Percentiles rank a stretch among this genome's conserved stretches.
These are phyloP conservation scores for Xylaria castorea DNA, from an alignment of 495 filamentous ascomycete genomes.

Conservation along the genomic window DNA sequence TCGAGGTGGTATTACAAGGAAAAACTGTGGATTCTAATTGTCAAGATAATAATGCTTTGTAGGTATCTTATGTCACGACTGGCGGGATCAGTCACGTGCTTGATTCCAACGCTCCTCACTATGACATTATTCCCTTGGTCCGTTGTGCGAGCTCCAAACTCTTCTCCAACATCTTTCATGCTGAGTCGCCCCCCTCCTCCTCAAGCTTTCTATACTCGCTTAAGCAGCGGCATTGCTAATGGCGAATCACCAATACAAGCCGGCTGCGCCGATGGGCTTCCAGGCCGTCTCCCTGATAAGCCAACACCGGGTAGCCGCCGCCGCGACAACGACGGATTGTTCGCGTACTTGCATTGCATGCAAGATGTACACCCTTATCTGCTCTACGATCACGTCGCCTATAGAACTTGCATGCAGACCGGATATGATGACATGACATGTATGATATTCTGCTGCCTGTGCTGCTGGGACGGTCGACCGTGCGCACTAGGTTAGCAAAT, in stretches of 20 bases:
- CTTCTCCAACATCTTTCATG: slow-evolving; percentile 13
- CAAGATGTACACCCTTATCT: background rate
- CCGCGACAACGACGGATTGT: slow-evolving; percentile 16
- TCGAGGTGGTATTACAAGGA: background rate
- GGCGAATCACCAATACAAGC: slow-evolving; percentile 4
- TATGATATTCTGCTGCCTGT: background rate
- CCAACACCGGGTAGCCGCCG: slow-evolving; percentile 11
- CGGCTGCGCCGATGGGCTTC: slow-evolving; percentile 14
- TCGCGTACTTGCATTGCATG: slow-evolving; percentile 25
- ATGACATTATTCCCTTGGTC: background rate
- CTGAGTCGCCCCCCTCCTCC: background rate
- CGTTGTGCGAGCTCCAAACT: background rate
- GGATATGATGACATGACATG: slow-evolving; percentile 19
- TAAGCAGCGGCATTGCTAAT: background rate
- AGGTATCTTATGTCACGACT: background rate
- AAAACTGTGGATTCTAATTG: background rate
- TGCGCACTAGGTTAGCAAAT: slow-evolving; percentile 14
- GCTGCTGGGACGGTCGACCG: slow-evolving; percentile 17
- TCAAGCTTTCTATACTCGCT: background rate
- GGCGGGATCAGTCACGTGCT: slow-evolving; percentile 16
- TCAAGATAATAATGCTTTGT: background rate
- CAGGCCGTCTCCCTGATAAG: slow-evolving; percentile 6
- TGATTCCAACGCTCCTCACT: background rate
- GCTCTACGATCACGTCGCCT: slow-evolving; percentile 13
- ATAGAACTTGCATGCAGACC: slow-evolving; percentile 20